phyloP scores from a whole-genome alignment of 176 grass and related monocot species.

The Areca catechu region DNA sequence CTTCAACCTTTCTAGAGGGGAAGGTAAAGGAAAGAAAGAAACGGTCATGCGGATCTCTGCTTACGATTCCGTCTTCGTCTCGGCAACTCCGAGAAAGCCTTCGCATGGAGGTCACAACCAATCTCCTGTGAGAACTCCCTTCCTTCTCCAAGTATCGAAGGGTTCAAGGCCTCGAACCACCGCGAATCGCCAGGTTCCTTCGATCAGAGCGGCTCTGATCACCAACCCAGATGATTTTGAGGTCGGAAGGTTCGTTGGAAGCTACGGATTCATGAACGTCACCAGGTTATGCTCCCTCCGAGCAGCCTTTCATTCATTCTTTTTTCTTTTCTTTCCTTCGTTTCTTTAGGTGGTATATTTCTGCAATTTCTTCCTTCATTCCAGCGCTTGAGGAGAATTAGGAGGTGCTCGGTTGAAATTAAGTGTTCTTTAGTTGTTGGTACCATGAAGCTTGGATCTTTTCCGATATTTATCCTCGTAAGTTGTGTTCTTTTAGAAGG shows the following conservation, averaged over 20 bases:
- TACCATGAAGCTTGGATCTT: conserved; percentile 3
- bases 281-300: conserved; percentile 38
- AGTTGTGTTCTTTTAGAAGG: too few species aligned
- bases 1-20: too few species aligned
- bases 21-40: too few species aligned
- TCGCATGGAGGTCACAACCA: too few species aligned
- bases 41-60: too few species aligned
- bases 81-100: too few species aligned
- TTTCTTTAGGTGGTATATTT: not conserved
- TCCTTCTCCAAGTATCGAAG: too few species aligned
- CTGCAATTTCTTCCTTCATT: not conserved
- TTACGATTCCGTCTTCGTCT: too few species aligned
- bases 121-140: too few species aligned
- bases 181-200: not conserved
- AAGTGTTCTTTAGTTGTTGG: conserved; percentile 8
- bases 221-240: conserved; percentile 77
- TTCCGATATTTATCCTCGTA: too few species aligned
- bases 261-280: conserved; percentile 90
- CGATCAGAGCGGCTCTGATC: conserved; percentile 38
- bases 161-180: too few species aligned
- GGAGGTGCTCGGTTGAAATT: not conserved
- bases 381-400: not conserved
- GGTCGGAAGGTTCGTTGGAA: conserved; percentile 66
- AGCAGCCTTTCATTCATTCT: not conserved
- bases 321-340: not conserved